Evolutionary conservation across 441 rosid genomes (phyloP), one percentile per base, ranked within the genome.

Genomic region (Erodium chrysanthum): DNA sequence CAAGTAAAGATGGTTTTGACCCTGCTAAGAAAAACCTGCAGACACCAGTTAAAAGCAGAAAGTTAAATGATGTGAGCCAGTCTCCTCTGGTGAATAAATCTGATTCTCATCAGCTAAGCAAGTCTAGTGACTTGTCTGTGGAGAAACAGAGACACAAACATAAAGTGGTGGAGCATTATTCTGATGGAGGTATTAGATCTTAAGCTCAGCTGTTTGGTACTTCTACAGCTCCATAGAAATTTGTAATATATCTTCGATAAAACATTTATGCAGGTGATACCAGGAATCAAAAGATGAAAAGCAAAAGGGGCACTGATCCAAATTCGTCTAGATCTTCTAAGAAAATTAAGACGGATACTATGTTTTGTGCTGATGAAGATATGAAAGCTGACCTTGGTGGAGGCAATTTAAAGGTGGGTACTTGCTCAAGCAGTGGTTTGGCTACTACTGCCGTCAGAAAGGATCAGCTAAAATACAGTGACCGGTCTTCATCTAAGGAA

Each of bases 171-270:
- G 88, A 81, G 67, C 85, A 66, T 68, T 59, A 66, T 69, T 84
- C 82, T 68, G 92, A 79, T 79, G 93, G 81, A 84, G 97, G 98
- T 93, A 88, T 69, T 78, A 60, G 42, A 50, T 75, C 75, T 71
- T 73, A 76, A 66, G 68, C 59, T 21, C 15, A 56, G 62, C 62
- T 56, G 20, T 56, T 56, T 56, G 62, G 27, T 56, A 20, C 12
- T 56, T 56, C 62, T 20, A 56, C 25, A 56, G 40, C 62, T 8
- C 25, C 29, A 10, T 21, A 56, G n/a, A 56, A 56, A 68, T 18
- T 44, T 14, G 64, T 76, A 65, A 80, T 66, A 73, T 70, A 66
- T 70, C 46, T 17, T 68, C 69, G 66, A 64, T 75, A 56, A 56
- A 77, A 76, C 60, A 71, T 73, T 56, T 66, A 48, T 68, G 66